Percentiles rank a stretch among this genome's conserved stretches.
These are phyloP conservation scores for Leccinum sublutescens DNA, from an alignment of 768 basidiomycete genomes.

Conservation along the genomic window DNA sequence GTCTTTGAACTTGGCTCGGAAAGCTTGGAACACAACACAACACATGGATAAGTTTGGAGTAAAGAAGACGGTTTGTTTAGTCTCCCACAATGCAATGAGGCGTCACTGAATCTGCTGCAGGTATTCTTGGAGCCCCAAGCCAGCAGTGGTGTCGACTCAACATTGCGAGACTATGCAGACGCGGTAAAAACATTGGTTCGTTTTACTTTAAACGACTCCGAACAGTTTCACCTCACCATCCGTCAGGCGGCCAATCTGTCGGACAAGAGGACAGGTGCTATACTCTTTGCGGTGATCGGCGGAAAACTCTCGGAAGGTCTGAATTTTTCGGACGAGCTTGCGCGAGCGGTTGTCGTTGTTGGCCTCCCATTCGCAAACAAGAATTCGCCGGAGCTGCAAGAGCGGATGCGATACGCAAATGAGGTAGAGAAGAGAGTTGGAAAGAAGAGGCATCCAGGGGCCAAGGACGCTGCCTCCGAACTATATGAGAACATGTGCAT, in stretches of 20 bases:
- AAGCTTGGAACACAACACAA: slow-evolving; percentile 62
- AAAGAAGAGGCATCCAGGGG: slow-evolving; percentile 32
- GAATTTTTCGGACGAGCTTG: slow-evolving; percentile 75
- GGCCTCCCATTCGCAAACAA: slow-evolving; percentile 94
- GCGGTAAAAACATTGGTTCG: slow-evolving; percentile 37
- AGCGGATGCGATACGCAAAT: slow-evolving; percentile 87
- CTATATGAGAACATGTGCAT: slow-evolving; percentile 90
- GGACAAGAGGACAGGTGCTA: slow-evolving; percentile 54
- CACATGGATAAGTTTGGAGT: slow-evolving; percentile 55
- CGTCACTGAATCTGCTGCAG: slow-evolving; percentile 37
- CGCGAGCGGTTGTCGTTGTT: slow-evolving; percentile 81
- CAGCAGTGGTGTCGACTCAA: slow-evolving; percentile 65
- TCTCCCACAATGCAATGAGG: background rate
- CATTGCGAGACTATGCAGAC: slow-evolving; percentile 68
- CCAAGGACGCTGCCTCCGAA: slow-evolving; percentile 72
- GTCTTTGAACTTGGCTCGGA: slow-evolving; percentile 68
- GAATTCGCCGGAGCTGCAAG: slow-evolving; percentile 85
- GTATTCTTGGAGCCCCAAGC: slow-evolving; percentile 89
- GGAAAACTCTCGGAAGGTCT: slow-evolving; percentile 96
- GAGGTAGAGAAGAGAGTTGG: slow-evolving; percentile 49
- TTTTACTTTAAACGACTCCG: background rate
- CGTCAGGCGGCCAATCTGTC: slow-evolving; percentile 21
- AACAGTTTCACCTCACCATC: slow-evolving; percentile 3
- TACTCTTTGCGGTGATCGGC: slow-evolving; percentile 93
- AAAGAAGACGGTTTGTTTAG: slow-evolving; percentile 68